Conservation (phyloP, 1,284 basidiomycete species). For the Ganoderma boninense region DNA sequence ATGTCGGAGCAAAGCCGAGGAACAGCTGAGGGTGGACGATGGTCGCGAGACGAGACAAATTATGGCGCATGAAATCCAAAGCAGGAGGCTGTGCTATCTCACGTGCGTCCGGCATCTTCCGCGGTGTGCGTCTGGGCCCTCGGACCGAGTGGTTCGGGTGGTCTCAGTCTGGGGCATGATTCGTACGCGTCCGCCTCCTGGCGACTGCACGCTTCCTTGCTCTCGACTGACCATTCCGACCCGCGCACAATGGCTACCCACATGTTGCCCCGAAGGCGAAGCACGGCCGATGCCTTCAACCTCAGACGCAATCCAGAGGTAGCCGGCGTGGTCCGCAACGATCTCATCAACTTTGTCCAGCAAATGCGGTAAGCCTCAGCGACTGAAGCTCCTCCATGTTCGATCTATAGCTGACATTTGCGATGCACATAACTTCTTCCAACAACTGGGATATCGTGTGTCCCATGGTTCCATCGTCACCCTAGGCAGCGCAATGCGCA, state of each 20-base stretch:
- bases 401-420: not conserved
- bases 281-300: slow-evolving; percentile 27
- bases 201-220: not conserved
- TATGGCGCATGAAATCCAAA: not conserved
- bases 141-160: not conserved
- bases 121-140: too few relatives aligned
- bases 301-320: slow-evolving; percentile 24
- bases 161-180: not conserved
- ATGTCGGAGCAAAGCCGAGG: not conserved
- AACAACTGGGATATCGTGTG: not conserved
- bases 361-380: slow-evolving; percentile 20
- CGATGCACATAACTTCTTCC: not conserved
- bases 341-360: slow-evolving; percentile 25
- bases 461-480: slow-evolving; percentile 5
- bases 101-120: not conserved
- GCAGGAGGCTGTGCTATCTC: not conserved
- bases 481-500: slow-evolving; percentile 22
- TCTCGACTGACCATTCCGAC: not conserved
- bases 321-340: slow-evolving; percentile 13
- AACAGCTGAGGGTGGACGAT: not conserved
- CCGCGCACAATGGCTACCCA: slow-evolving; percentile 8
- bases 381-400: not conserved
- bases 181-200: not conserved
- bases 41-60: not conserved
- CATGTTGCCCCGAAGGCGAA: slow-evolving; percentile 23